phyloP scores from a whole-genome alignment of 768 basidiomycete genomes.

The Lactifluus rugatus region DNA sequence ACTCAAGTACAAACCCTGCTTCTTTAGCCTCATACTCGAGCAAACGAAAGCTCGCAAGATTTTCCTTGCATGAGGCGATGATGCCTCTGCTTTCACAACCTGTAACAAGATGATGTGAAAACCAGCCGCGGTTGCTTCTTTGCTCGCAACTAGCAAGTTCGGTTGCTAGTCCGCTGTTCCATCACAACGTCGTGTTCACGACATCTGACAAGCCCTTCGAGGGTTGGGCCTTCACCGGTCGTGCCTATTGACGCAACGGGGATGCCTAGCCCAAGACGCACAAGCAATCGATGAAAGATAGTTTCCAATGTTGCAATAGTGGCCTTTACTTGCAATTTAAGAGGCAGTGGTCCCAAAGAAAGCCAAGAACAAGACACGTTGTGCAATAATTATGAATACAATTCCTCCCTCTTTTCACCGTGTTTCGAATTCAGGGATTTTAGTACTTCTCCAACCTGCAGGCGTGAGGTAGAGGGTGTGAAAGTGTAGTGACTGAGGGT shows the following conservation, averaged over 20 bases:
- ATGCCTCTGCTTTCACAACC: background rate
- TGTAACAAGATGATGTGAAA: background rate
- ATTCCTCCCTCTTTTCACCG: background rate
- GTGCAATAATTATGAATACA: conserved; percentile 9
- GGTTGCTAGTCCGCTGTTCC: too few species aligned
- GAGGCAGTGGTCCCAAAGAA: background rate
- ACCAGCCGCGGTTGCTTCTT: background rate
- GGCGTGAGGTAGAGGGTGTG: background rate
- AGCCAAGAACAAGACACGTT: background rate
- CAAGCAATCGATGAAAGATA: background rate
- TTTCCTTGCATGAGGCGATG: background rate
- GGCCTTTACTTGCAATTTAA: background rate
- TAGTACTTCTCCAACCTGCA: background rate
- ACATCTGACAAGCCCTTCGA: background rate
- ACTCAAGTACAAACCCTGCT: background rate
- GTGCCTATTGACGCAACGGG: background rate
- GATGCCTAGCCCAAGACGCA: background rate
- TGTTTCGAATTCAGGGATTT: background rate
- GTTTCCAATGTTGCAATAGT: background rate
- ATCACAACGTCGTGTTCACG: background rate
- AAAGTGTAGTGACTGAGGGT: background rate
- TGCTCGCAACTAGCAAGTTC: background rate
- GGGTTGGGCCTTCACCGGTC: background rate
- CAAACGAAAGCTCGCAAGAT: too few species aligned
- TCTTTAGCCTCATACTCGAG: background rate